Evolutionary conservation across 768 basidiomycete genomes (phyloP).

Genomic region (Cyclocybe aegerita): DNA sequence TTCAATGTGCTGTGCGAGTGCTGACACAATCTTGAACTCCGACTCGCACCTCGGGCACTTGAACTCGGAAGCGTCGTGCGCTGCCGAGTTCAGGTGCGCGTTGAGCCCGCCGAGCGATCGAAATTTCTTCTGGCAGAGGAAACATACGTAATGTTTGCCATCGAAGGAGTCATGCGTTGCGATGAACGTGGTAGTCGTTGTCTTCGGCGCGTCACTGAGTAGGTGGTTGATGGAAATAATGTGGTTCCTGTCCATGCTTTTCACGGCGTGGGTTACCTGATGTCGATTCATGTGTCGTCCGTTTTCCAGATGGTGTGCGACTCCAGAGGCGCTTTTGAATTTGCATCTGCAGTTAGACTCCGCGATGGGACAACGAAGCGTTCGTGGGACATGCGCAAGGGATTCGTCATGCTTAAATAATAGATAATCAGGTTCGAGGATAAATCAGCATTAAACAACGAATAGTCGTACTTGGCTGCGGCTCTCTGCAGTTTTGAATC

Average conservation of each 20-base stretch:
- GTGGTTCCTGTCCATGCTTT: slow-evolving; percentile 27
- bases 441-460: too few relatives aligned
- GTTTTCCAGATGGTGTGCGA: slow-evolving; percentile 38
- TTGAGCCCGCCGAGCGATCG: slow-evolving; percentile 27
- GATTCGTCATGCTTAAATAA: slow-evolving; percentile 22
- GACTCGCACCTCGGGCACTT: slow-evolving; percentile 39
- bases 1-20: slow-evolving; percentile 43
- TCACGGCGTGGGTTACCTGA: slow-evolving; percentile 33
- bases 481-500: too few relatives aligned
- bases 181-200: slow-evolving; percentile 18
- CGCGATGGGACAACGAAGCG: slow-evolving; percentile 27
- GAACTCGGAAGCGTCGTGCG: slow-evolving; percentile 38
- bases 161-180: slow-evolving; percentile 36
- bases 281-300: slow-evolving; percentile 35
- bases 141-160: slow-evolving; percentile 38
- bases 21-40: slow-evolving; percentile 34
- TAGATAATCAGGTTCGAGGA: too few relatives aligned
- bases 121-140: slow-evolving; percentile 34
- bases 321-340: slow-evolving; percentile 32
- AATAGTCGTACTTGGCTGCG: too few relatives aligned
- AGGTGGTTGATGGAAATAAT: slow-evolving; percentile 31
- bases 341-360: slow-evolving; percentile 17
- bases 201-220: slow-evolving; percentile 2
- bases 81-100: slow-evolving; percentile 32
- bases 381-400: slow-evolving; percentile 18